Percentiles rank a stretch among this genome's conserved stretches.
Evolutionary conservation across 108 stramenopile genomes (phyloP).

Genomic region (Schizochytrium sp.): DNA sequence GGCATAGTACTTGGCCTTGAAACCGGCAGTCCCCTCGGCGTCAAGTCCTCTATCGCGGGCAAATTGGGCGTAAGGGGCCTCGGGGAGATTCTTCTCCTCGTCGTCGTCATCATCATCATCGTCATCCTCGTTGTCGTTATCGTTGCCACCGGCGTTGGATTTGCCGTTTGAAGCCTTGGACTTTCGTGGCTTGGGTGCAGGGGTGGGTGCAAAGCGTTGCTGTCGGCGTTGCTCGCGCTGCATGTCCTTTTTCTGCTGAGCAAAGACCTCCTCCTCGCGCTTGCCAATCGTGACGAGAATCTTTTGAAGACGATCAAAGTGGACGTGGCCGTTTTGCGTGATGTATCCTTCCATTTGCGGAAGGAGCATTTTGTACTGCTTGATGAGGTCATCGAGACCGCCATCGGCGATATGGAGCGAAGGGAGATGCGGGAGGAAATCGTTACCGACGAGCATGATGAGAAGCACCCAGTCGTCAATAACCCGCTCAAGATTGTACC

Average conservation of each 20-base stretch:
- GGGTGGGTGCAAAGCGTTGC: neutral
- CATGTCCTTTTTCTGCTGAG: neutral
- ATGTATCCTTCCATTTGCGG: constrained; percentile 26
- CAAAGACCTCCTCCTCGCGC: constrained; percentile 24
- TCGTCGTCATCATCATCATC: neutral
- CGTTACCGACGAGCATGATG: constrained; percentile 95
- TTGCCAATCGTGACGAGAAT: neutral
- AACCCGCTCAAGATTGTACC: constrained; percentile 63
- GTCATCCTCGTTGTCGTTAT: neutral
- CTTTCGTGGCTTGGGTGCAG: neutral
- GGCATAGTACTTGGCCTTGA: constrained; percentile 78
- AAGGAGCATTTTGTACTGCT: constrained; percentile 52
- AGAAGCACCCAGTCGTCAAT: constrained; percentile 97
- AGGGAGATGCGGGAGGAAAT: constrained; percentile 94
- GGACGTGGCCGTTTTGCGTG: constrained; percentile 15
- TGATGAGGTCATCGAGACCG: constrained; percentile 75
- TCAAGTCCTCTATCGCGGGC: neutral
- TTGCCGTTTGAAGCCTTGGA: too few relatives aligned
- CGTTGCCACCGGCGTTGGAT: neutral
- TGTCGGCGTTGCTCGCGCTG: neutral
- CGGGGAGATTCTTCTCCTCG: neutral
- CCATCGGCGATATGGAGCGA: constrained; percentile 86
- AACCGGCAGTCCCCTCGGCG: neutral
- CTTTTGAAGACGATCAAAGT: constrained; percentile 21
- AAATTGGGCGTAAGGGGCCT: constrained; percentile 17